These are phyloP conservation scores for Bruguiera parviflora DNA, from an alignment of 345 rosid genomes.

Conservation along the genomic window DNA sequence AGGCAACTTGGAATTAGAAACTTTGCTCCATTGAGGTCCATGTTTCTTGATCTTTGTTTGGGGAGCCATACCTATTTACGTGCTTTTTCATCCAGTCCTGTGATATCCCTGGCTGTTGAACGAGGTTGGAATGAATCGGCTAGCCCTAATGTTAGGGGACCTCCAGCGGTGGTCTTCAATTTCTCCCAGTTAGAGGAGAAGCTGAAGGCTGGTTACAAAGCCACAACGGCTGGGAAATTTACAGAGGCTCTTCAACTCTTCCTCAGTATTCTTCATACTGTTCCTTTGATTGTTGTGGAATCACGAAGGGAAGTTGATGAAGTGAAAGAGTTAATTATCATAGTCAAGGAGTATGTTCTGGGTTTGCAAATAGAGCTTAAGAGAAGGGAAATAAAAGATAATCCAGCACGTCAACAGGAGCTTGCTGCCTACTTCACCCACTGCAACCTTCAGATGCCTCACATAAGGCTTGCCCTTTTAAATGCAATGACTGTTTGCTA, in stretches of 20 bases:
- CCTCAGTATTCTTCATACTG: constrained; percentile 76
- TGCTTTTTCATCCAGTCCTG: constrained; percentile 75
- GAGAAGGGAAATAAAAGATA: constrained; percentile 70
- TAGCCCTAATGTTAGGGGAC: constrained; percentile 81
- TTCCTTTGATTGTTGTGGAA: constrained; percentile 86
- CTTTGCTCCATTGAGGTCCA: constrained; percentile 61
- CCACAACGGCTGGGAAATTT: constrained; percentile 79
- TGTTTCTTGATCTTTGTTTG: constrained; percentile 65
- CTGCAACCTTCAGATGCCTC: constrained; percentile 83
- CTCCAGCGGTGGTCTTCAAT: constrained; percentile 71
- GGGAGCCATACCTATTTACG: constrained; percentile 84
- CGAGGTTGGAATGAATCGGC: constrained; percentile 79
- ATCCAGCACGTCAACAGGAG: constrained; percentile 79
- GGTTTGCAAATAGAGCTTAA: constrained; percentile 80
- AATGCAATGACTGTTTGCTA: constrained; percentile 78
- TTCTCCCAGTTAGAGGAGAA: constrained; percentile 85
- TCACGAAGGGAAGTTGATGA: constrained; percentile 97
- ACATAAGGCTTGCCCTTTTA: constrained; percentile 64
- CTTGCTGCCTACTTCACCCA: constrained; percentile 99
- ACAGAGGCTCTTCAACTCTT: constrained; percentile 74
- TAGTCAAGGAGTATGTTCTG: constrained; percentile 81
- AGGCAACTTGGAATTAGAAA: constrained; percentile 89
- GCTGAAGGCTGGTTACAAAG: constrained; percentile 84
- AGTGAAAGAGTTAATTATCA: constrained; percentile 71
- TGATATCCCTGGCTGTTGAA: constrained; percentile 71